Base-by-base conservation (phyloP, 441 rosid species). In the Sinapis alba region DNA sequence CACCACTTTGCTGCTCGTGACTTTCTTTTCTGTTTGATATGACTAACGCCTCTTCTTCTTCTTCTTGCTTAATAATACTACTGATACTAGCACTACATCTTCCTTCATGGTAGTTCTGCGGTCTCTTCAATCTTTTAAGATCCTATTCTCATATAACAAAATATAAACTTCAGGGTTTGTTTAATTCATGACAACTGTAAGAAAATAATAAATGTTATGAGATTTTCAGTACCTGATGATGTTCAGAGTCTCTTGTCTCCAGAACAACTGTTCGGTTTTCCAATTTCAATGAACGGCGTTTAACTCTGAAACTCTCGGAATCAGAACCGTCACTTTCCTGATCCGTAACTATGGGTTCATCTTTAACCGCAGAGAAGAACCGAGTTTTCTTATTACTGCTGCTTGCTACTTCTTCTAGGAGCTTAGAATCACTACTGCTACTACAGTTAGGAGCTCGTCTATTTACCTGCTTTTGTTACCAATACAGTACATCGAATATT, bases 311-410 rank as follows among this genome's bases (percentile, higher is more conserved):
- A 73, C 87, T 78, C 85, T 86, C 97, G 0, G 89, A 82, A 69
- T 96, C 99, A 69, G 98, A 94, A 81, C 88, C 96, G 65, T 96
- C 98, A 78, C 89, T 83, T 38, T 82, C 84, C 54, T 87, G 86
- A 68, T 87, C 90, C 58, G 45, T 47, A 0, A 71, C 26, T 13
- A 68, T 63, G 3, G 71, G 65, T 50, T 82, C 54, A 16, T 50
- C 54, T 50, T 50, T 50, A 16, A 50, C 83, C 72, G 74, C 53
- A 60, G 85, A 78, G 26, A 83, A 58, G 69, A 84, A 84, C 11
- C 54, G 71, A 21, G 66, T 63, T 57, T 70, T 82, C 71, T 74
- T 85, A 67, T 69, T 69, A 24, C 78, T 74, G 58, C 72, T 64
- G 50, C 74, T 45, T 51, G 83, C 84, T 65, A 77, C 84, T 79